Evolutionary conservation across 2,329 filamentous ascomycete species (phyloP).

Genomic region (Hypocrella siamensis): DNA sequence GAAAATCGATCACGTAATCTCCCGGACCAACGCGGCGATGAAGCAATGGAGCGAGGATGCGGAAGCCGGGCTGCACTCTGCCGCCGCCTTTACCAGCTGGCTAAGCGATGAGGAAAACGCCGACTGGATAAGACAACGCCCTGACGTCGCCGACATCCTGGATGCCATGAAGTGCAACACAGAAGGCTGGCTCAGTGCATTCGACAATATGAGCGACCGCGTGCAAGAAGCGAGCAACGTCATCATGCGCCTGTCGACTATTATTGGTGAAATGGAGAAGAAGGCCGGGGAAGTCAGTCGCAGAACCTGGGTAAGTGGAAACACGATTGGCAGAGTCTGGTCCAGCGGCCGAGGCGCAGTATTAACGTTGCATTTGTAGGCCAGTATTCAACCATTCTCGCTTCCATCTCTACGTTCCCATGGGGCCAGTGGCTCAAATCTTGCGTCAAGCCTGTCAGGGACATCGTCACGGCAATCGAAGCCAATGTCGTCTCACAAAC

Average conservation of each 20-base stretch:
- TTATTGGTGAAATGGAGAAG: slow-evolving; percentile 74
- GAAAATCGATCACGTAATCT: slow-evolving; percentile 77
- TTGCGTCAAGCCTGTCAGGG: slow-evolving; percentile 2
- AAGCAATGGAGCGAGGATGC: slow-evolving; percentile 69
- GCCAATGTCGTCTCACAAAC: not conserved
- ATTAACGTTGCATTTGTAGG: slow-evolving; percentile 2
- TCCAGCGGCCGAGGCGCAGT: not conserved
- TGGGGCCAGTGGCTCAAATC: not conserved
- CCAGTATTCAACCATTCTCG: slow-evolving; percentile 9
- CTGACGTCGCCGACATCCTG: slow-evolving; percentile 55
- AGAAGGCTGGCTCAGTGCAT: slow-evolving; percentile 74
- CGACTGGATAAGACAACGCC: slow-evolving; percentile 44
- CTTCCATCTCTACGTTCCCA: slow-evolving; percentile 3
- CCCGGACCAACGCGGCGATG: slow-evolving; percentile 61
- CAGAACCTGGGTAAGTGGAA: slow-evolving; percentile 48
- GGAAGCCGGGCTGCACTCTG: slow-evolving; percentile 59
- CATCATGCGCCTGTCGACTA: slow-evolving; percentile 56
- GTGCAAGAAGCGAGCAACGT: slow-evolving; percentile 53
- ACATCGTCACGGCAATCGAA: slow-evolving; percentile 3
- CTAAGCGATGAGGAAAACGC: slow-evolving; percentile 49
- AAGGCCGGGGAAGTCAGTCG: slow-evolving; percentile 73
- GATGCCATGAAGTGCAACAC: slow-evolving; percentile 86
- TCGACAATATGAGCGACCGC: slow-evolving; percentile 60
- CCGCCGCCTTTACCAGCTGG: slow-evolving; percentile 62
- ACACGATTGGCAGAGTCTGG: not conserved